Conservation (phyloP, 345 rosid species). For the Diplotaxis tenuifolia region DNA sequence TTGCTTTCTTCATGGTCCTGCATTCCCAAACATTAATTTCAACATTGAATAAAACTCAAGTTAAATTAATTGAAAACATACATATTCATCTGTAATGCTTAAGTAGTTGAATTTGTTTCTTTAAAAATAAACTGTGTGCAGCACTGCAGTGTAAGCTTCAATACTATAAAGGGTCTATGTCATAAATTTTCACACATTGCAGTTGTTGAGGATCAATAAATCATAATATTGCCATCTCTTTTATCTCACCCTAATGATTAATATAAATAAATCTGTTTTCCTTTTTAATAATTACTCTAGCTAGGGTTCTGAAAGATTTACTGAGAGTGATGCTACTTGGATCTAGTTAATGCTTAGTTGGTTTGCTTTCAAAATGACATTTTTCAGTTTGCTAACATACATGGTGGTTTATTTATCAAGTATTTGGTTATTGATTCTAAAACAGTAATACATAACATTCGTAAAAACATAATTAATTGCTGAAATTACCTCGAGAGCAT, state of each 20-base stretch:
- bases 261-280: neutral
- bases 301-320: conserved; percentile 26
- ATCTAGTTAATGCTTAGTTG: conserved; percentile 13
- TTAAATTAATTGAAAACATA: conserved; percentile 1
- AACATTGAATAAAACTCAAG: neutral
- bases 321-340: conserved; percentile 28
- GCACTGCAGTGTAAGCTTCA: conserved; percentile 32
- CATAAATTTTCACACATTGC: conserved; percentile 44
- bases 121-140: conserved; percentile 29
- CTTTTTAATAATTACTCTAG: neutral
- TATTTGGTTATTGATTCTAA: neutral
- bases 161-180: conserved; percentile 21
- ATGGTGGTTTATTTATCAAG: neutral
- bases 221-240: conserved; percentile 10
- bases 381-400: neutral
- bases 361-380: conserved; percentile 10
- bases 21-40: conserved; percentile 38
- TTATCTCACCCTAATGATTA: conserved; percentile 14
- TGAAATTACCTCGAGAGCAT: conserved; percentile 25
- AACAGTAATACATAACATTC: neutral
- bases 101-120: conserved; percentile 32
- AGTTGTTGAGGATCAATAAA: conserved; percentile 37
- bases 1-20: conserved; percentile 62
- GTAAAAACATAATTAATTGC: neutral
- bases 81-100: conserved; percentile 21